Base-by-base conservation (phyloP, 306 rosid genomes). In the Trifolium pratense region DNA sequence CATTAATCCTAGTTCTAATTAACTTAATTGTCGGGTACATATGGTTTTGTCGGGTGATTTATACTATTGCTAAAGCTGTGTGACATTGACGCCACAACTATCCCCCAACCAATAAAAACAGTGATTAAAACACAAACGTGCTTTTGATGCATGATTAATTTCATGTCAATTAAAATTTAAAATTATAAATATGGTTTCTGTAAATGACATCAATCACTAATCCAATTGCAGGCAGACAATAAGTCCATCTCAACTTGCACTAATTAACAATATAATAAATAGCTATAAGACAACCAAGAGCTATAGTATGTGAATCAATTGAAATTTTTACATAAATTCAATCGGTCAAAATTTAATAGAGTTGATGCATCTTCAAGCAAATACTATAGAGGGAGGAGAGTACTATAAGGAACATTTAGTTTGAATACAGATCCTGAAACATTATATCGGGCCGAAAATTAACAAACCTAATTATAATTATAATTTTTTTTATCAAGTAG, bases 81-180 rank as follows among this genome's bases (percentile, higher is more conserved):
- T 55, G 80, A 80, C 23, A 75, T 2, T 76, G 84, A 81, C 81
- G 57, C 31, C 55, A 64, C 74, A 76, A 81, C 84, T 70, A 46
- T 46, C 65, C 40, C 34, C 75, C 62, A 76, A 70, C 84, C 52
- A 75, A 70, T 40, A 71, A 71, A 65, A 63, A 45, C 77, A 75
- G 68, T 61, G 76, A 80, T 70, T 55, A 75, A 43, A 52, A 69
- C 77, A 31, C 58, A 74, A 68, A 74, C 40, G 66, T 57, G 64
- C 36, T 74, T 80, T 80, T 49, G 60, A 42, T 80, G 57, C 42
- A 74, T 74, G 71, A 74, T 60, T 66, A 74, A n/a, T 55, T 25
- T 79, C 65, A n/a, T 55, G 16, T 79, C 58, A 46, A 58, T 66
- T 57, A 2, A n/a, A 46, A 9, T 26, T 45, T 6, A 66, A 12